Base-by-base conservation (phyloP, 192 early-diverging fungal genomes). In the Backusella psychrophila region DNA sequence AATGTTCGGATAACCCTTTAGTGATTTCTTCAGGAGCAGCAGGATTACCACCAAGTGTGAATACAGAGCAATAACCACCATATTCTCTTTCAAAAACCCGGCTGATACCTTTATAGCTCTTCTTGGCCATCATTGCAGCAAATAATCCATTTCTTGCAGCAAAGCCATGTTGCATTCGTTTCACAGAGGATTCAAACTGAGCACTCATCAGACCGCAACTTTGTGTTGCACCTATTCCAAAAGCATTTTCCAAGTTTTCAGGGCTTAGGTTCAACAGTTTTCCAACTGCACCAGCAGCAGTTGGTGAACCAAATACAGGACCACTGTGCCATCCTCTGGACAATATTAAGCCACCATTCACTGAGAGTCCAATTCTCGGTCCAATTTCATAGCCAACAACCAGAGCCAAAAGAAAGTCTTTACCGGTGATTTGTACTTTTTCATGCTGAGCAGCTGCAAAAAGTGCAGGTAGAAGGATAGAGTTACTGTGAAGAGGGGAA, bases 291-390 rank as follows among this genome's bases (percentile, higher is more conserved):
- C 68, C 76, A 15, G 76, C 76, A 35, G 76, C 56, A 72, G 76
- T 69, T 35, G 76, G 42, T 21, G 69, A 49, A 8, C 76, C 76
- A 72, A 77, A 77, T 5, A 77, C 76, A 35, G 76, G 26, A 34
- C 76, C 76, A 17, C 70, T 72, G 31, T 77, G 76, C 76, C 76
- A 77, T 23, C 76, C 76, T 26, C 76, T 69, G 11, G 76, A 77
- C 1, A 77, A 52, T 21, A 77, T 77, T 26, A 71, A 29, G 2
- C 76, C 76, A 15, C 76, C 76, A 29, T 52, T 34, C 15, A 77
- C 36, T 23, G 76, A 69, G n/a, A 77, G 23, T 5, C 76, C 76
- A 31, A 77, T 59, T 41, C 76, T 38, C 0, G 76, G 76, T 31
- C 76, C 76, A 14, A 77, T 46, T 29, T 77, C 76, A 36, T 72